A percentile compares a stretch with the other conserved stretches of the same genome.
Evolutionary conservation across 352 stramenopile species (phyloP).

Genomic region (Phytophthora pluvialis): DNA sequence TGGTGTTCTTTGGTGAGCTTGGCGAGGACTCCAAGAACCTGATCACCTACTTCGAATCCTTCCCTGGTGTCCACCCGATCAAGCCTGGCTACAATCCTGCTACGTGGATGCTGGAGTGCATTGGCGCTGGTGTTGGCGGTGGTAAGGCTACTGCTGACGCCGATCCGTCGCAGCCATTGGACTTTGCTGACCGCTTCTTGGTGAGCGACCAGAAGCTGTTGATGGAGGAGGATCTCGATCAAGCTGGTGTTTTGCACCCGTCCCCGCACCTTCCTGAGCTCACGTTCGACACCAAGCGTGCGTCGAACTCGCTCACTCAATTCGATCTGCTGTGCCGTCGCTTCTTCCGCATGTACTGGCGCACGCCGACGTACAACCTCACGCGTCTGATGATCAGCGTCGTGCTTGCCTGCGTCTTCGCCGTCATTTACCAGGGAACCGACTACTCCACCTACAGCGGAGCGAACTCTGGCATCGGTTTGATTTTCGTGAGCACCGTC

Average conservation of each 20-base stretch:
- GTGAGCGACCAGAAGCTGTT: conserved; percentile 41
- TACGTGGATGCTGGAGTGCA: conserved; percentile 36
- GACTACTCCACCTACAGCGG: conserved; percentile 54
- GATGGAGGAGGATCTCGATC: conserved; percentile 51
- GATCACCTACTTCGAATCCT: conserved; percentile 65
- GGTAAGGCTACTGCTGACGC: conserved; percentile 33
- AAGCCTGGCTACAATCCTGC: conserved; percentile 56
- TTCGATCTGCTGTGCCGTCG: conserved; percentile 46
- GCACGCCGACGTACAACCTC: conserved; percentile 88
- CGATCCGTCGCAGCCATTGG: conserved; percentile 11
- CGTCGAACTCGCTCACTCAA: conserved; percentile 28
- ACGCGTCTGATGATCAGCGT: conserved; percentile 74
- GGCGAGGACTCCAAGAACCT: conserved; percentile 57
- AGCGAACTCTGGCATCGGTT: conserved; percentile 52
- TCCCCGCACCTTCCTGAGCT: conserved; percentile 33
- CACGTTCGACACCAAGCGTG: conserved; percentile 49
- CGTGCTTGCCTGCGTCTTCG: conserved; percentile 76
- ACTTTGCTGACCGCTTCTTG: conserved; percentile 33
- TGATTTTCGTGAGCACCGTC: conserved; percentile 83
- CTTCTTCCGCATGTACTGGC: conserved; percentile 68
- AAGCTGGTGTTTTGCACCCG: conserved; percentile 48
- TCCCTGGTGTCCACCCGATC: conserved; percentile 58
- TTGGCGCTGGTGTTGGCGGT: conserved; percentile 21
- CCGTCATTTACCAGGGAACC: conserved; percentile 71
- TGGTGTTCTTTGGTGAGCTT: conserved; percentile 35